phyloP scores from a whole-genome alignment of 768 basidiomycete genomes.

The Exidia glandulosa region DNA sequence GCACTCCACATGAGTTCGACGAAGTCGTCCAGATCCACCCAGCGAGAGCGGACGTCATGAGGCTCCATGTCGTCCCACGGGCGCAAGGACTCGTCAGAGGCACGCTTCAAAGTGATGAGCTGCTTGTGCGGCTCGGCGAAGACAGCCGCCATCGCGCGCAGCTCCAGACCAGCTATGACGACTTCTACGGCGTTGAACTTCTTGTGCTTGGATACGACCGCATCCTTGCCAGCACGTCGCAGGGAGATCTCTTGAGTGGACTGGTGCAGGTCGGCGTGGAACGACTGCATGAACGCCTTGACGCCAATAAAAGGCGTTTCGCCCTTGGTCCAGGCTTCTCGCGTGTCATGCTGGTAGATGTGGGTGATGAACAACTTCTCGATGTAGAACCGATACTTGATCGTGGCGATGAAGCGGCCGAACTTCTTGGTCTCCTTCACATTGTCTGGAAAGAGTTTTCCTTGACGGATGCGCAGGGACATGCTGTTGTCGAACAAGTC shows the following conservation, averaged over 20 bases:
- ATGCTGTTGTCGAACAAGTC: constrained; percentile 66
- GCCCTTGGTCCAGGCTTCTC: constrained; percentile 73
- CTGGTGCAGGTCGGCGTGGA: constrained; percentile 89
- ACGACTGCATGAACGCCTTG: constrained; percentile 69
- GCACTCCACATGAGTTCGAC: constrained; percentile 64
- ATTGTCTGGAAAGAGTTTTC: constrained; percentile 59
- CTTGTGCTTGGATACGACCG: constrained; percentile 57
- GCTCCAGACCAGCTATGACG: constrained; percentile 60
- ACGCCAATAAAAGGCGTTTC: constrained; percentile 72
- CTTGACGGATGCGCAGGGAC: constrained; percentile 71
- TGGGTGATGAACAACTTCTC: constrained; percentile 77
- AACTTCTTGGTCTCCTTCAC: constrained; percentile 75
- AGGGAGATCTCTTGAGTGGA: constrained; percentile 69
- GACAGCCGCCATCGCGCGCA: constrained; percentile 66
- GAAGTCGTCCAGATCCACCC: constrained; percentile 78
- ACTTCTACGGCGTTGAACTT: constrained; percentile 84
- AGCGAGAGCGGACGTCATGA: constrained; percentile 36
- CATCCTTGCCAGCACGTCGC: constrained; percentile 11
- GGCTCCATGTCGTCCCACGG: neutral
- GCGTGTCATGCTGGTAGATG: constrained; percentile 70
- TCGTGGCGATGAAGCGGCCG: constrained; percentile 74
- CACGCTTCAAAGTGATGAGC: constrained; percentile 33
- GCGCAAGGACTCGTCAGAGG: neutral
- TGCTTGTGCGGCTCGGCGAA: constrained; percentile 67
- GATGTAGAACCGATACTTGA: constrained; percentile 80